Percentiles rank a stretch among this genome's conserved stretches.
Conservation (phyloP, 2,329 filamentous ascomycete species). For the Verticillium nubilum region DNA sequence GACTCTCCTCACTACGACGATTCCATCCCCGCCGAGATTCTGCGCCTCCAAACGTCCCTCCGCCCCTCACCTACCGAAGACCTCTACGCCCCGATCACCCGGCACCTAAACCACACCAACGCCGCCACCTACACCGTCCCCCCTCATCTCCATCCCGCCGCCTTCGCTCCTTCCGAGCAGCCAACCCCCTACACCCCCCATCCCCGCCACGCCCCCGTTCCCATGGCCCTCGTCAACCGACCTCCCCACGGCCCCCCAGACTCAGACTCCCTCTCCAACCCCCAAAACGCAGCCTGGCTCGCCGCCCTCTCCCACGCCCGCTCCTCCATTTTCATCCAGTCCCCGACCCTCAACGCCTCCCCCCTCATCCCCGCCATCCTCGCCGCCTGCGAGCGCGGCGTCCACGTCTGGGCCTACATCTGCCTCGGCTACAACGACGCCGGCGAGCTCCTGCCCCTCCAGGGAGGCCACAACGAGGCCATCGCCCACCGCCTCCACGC, state of each 20-base stretch:
- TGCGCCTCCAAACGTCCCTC: constrained; percentile 54
- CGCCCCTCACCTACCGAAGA: constrained; percentile 44
- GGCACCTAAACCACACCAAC: constrained; percentile 52
- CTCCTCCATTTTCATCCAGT: constrained; percentile 67
- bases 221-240: constrained; percentile 68
- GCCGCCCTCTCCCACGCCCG: constrained; percentile 62
- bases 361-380: constrained; percentile 59
- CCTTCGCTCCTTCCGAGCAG: constrained; percentile 26
- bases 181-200: constrained; percentile 64
- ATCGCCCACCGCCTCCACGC: constrained; percentile 55
- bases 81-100: constrained; percentile 52
- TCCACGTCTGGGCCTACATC: constrained; percentile 65
- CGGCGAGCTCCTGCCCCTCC: constrained; percentile 69
- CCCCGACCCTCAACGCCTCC: constrained; percentile 69
- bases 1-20: constrained; percentile 59
- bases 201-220: constrained; percentile 48
- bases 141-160: not conserved
- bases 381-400: constrained; percentile 59
- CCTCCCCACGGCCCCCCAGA: constrained; percentile 61
- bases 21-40: constrained; percentile 55
- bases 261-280: constrained; percentile 54
- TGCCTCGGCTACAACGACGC: constrained; percentile 76
- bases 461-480: constrained; percentile 73
- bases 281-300: constrained; percentile 72
- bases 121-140: not conserved